phyloP scores from a whole-genome alignment of 805 yeast genomes.

The Yarrowia phangngaensis region DNA sequence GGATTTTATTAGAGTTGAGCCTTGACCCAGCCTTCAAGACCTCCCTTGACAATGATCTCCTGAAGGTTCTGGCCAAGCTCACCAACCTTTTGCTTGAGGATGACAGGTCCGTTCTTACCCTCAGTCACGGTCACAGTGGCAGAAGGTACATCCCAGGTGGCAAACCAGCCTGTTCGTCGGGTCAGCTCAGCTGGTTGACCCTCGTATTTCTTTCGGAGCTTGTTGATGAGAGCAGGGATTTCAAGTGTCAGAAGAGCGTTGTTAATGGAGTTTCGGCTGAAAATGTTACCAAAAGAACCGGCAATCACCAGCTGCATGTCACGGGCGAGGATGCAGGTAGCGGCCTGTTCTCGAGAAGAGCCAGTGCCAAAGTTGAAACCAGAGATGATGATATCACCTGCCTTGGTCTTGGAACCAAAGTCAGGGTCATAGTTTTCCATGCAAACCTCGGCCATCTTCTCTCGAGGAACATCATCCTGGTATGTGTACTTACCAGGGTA shows the following conservation, averaged over 20 bases:
- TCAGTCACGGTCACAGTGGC: constrained; percentile 79
- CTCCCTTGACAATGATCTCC: constrained; percentile 95
- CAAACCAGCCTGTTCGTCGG: constrained; percentile 89
- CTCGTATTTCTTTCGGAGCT: constrained; percentile 65
- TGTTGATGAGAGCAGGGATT: constrained; percentile 78
- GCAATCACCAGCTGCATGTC: constrained; percentile 91
- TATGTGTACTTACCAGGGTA: constrained; percentile 99
- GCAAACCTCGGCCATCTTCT: constrained; percentile 97
- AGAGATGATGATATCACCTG: constrained; percentile 85
- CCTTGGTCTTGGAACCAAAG: constrained; percentile 71
- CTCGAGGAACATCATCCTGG: constrained; percentile 93
- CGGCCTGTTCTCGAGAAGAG: constrained; percentile 98
- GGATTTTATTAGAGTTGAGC: constrained; percentile 39
- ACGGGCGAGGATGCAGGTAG: constrained; percentile 93
- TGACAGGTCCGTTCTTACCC: constrained; percentile 47
- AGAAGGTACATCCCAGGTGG: constrained; percentile 87
- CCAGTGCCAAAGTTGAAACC: constrained; percentile 99
- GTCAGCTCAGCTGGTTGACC: constrained; percentile 65
- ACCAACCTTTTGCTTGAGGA: constrained; percentile 84
- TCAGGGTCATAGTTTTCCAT: constrained; percentile 98
- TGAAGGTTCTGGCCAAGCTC: constrained; percentile 93
- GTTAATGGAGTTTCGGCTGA: constrained; percentile 92
- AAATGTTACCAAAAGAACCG: constrained; percentile 96
- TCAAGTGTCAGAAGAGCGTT: constrained; percentile 92
- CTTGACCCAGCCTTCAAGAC: constrained; percentile 97